A percentile compares a stretch with the other conserved stretches of the same genome.
These are phyloP conservation scores for Dioscorea dumetorum DNA, from an alignment of 106 monocot genomes.

Conservation along the genomic window DNA sequence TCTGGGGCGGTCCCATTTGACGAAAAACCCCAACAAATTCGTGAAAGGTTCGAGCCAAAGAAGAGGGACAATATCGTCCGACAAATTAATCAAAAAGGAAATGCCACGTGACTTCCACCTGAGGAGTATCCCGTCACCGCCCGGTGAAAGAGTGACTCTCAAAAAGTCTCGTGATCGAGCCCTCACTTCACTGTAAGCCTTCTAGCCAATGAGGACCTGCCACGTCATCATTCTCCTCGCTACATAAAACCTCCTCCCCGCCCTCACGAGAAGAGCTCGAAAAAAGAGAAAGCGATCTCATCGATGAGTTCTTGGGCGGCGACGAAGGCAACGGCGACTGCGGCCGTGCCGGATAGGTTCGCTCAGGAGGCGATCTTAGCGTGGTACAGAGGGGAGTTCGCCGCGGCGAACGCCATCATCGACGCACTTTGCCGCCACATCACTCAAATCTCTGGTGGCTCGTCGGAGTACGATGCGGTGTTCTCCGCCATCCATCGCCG, in stretches of 20 bases:
- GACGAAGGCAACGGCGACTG: conserved; percentile 15
- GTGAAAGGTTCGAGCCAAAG: too few species aligned
- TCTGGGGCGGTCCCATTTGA: too few species aligned
- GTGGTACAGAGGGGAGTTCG: conserved; percentile 80
- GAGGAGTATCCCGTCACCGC: too few species aligned
- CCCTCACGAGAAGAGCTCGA: background rate
- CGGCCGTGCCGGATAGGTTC: conserved; percentile 31
- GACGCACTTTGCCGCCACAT: conserved; percentile 70
- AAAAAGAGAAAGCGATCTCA: background rate
- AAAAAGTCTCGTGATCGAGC: too few species aligned
- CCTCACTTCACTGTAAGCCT: too few species aligned
- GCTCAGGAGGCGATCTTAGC: conserved; percentile 63
- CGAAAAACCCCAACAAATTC: too few species aligned
- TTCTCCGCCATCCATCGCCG: conserved; percentile 59
- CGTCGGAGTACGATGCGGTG: conserved; percentile 38
- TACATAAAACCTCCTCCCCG: background rate
- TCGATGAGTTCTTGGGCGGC: background rate
- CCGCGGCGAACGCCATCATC: conserved; percentile 91
- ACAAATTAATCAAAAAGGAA: too few species aligned
- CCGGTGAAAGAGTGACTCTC: too few species aligned
- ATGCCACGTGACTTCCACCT: too few species aligned
- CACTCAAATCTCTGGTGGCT: conserved; percentile 23
- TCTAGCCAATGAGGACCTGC: too few species aligned
- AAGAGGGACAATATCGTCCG: too few species aligned
- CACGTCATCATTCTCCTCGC: background rate